phyloP scores from a whole-genome alignment of 2,329 filamentous ascomycete genomes.

The Lachnellula cervina region DNA sequence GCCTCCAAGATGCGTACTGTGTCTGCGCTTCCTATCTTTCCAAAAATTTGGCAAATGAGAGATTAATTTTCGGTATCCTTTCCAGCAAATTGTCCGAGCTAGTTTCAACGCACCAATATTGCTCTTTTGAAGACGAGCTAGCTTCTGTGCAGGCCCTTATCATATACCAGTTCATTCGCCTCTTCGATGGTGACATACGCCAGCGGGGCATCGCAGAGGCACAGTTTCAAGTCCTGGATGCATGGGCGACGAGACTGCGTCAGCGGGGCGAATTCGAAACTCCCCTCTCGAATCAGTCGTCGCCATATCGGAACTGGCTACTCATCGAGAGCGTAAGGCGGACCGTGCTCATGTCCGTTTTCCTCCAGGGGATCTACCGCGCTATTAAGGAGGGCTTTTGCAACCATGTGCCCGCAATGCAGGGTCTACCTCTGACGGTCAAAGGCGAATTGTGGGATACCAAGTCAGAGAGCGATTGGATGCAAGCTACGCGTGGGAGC shows the following conservation, averaged over 20 bases:
- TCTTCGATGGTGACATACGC: constrained; percentile 27
- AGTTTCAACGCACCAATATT: too few species aligned
- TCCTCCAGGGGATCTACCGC: not conserved
- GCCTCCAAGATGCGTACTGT: too few species aligned
- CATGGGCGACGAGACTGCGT: constrained; percentile 18
- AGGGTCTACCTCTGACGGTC: not conserved
- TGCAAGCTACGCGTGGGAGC: not conserved
- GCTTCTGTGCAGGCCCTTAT: constrained; percentile 21
- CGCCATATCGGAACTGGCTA: not conserved
- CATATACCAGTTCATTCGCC: constrained; percentile 29
- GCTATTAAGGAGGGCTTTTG: not conserved
- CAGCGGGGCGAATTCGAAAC: not conserved
- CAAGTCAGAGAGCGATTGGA: not conserved
- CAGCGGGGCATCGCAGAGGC: constrained; percentile 23
- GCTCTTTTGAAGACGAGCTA: not conserved
- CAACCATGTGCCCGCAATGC: not conserved
- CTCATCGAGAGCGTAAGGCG: not conserved
- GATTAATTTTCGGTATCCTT: too few species aligned
- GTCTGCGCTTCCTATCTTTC: too few species aligned
- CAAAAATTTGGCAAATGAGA: too few species aligned
- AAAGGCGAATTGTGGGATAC: not conserved
- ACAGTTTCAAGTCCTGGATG: constrained; percentile 21
- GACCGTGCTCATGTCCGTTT: not conserved
- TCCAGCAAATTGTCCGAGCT: too few species aligned
- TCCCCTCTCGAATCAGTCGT: not conserved